Base-by-base conservation (phyloP, 1,284 basidiomycete genomes). In the Tilletia indica region DNA sequence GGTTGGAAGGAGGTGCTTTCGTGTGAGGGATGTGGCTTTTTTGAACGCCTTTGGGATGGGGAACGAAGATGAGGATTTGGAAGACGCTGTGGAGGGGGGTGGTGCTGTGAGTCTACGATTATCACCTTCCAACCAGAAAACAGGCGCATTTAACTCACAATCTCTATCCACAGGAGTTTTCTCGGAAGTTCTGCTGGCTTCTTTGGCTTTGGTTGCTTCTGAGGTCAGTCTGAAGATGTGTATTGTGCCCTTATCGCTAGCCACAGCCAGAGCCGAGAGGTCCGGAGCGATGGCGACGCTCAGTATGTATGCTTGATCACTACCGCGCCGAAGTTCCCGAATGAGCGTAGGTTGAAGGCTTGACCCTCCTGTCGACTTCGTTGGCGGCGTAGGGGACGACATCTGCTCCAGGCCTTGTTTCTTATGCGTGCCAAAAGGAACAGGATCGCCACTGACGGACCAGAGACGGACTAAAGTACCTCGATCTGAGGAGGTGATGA, bases 191-290 rank as follows among this genome's bases (percentile, higher is more conserved):
- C 21, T 49, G n/a, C 25, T 31, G 25, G 1, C 25, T 31, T 31
- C 25, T 31, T 4, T 31, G 2, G 25, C 48, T 25, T 71, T 45
- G n/a, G 14, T 19, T 21, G 58, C n/a, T 45, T 25, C 42, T 2
- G 49, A 67, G 5, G 66, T 31, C n/a, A 81, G 73, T 0, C 73
- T 66, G 58, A 81, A 82, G 67, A 82, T 73, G 68, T 82, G 80
- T 34, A 82, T 73, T 0, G 79, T 82, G 11, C 80, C 80, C 70
- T 79, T 82, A 70, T 82, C 80, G 58, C 80, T 82, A 1, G 75
- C 80, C 31, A 76, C 78, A 2, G 80, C 80, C 6, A 82, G 47
- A 2, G 73, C 54, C 0, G 71, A 73, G 11, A 66, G 70, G 49
- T 82, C 79, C 9, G 78, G 78, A 12, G 75, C 70, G 56, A 82